Evolutionary conservation across 2,329 filamentous ascomycete genomes (phyloP).

Genomic region (Cladosporium colombiae): DNA sequence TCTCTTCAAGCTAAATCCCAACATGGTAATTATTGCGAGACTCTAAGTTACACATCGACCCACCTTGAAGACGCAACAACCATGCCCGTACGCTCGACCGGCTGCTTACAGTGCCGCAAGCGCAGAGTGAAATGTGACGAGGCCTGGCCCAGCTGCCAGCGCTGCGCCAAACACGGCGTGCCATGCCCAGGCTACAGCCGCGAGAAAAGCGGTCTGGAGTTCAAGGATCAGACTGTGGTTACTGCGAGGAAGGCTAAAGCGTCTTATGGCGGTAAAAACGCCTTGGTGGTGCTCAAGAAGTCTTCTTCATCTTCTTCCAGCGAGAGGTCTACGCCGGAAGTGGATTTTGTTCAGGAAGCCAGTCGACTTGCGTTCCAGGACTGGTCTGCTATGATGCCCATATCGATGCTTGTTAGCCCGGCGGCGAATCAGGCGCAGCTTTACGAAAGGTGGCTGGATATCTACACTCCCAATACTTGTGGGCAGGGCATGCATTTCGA

Average conservation of each 20-base stretch:
- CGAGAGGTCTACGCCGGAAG: background rate
- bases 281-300: background rate
- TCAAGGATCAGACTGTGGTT: constrained; percentile 21
- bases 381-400: constrained; percentile 2
- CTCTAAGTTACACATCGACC: background rate
- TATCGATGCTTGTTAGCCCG: background rate
- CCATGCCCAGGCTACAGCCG: constrained; percentile 24
- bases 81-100: constrained; percentile 36
- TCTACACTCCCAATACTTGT: constrained; percentile 18
- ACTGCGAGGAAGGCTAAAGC: constrained; percentile 14
- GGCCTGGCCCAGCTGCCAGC: constrained; percentile 22
- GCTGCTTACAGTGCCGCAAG: constrained; percentile 25
- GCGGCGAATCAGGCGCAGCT: constrained; percentile 27
- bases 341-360: background rate
- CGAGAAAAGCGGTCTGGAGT: constrained; percentile 23
- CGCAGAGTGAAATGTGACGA: constrained; percentile 25
- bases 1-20: background rate
- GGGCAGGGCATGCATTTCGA: constrained; percentile 17
- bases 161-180: constrained; percentile 23
- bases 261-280: constrained; percentile 6
- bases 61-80: background rate
- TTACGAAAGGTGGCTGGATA: constrained; percentile 20
- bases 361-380: background rate
- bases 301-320: background rate
- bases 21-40: constrained; percentile 1